A percentile compares a stretch with the other conserved stretches of the same genome.
These are phyloP conservation scores for Mycena crocata DNA, from an alignment of 768 basidiomycete species.

Conservation along the genomic window DNA sequence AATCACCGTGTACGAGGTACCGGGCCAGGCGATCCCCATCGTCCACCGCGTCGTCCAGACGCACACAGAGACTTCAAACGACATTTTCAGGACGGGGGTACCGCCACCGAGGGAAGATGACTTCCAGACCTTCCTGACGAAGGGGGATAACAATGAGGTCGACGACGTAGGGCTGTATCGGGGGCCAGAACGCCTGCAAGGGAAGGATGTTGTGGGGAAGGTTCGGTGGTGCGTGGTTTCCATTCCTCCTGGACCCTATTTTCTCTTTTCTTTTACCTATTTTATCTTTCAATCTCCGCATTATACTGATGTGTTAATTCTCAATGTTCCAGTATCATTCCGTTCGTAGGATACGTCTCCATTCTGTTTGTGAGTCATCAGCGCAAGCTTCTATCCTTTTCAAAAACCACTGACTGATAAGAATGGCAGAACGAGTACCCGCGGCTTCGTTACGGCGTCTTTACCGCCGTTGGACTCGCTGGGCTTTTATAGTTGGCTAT, in stretches of 20 bases:
- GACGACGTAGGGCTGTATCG: slow-evolving; percentile 60
- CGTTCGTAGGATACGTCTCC: slow-evolving; percentile 14
- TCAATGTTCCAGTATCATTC: slow-evolving; percentile 7
- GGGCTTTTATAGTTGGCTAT: not conserved
- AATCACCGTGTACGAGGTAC: slow-evolving; percentile 66
- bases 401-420: not conserved
- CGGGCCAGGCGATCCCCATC: slow-evolving; percentile 58
- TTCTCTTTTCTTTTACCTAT: too few relatives aligned
- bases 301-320: not conserved
- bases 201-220: slow-evolving; percentile 58
- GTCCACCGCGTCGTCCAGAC: slow-evolving; percentile 66
- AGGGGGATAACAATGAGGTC: slow-evolving; percentile 64
- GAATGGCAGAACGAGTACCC: slow-evolving; percentile 7
- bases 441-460: slow-evolving; percentile 9
- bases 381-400: too few relatives aligned
- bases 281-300: too few relatives aligned
- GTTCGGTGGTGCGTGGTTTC: slow-evolving; percentile 54
- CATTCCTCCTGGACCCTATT: not conserved
- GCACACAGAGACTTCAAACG: slow-evolving; percentile 41
- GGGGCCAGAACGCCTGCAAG: slow-evolving; percentile 57
- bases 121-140: slow-evolving; percentile 56
- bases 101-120: not conserved
- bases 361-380: slow-evolving; percentile 16
- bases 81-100: not conserved
- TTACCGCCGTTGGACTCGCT: not conserved